Percentiles rank a stretch among this genome's conserved stretches.
Conservation (phyloP, 2,329 filamentous ascomycete species). For the Nigrospora oryzae region DNA sequence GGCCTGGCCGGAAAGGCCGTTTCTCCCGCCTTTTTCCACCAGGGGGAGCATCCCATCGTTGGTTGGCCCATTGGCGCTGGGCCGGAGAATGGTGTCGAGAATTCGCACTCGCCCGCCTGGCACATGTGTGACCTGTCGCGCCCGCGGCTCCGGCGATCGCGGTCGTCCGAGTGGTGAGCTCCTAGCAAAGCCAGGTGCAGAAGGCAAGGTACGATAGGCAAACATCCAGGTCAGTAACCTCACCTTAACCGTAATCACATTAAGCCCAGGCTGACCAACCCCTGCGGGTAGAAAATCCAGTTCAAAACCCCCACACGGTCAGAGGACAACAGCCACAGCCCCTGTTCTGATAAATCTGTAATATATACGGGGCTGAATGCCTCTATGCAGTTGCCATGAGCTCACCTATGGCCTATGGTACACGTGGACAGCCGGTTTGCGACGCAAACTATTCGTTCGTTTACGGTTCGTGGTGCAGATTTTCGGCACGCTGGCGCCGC, state of each 20-base stretch:
- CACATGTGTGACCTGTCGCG: constrained; percentile 1
- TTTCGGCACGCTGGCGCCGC: constrained; percentile 2
- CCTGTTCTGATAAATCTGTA: constrained; percentile 1
- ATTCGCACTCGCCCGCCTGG: constrained; percentile 18
- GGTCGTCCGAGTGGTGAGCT: not conserved
- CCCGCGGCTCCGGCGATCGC: not conserved
- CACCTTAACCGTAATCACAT: not conserved
- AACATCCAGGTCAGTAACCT: not conserved
- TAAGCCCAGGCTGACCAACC: not conserved
- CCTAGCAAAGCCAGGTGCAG: not conserved
- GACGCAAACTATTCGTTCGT: constrained; percentile 2
- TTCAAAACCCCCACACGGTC: not conserved
- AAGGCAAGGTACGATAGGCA: not conserved
- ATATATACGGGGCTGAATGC: constrained; percentile 6
- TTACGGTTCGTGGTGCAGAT: not conserved
- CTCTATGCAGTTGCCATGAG: constrained; percentile 5
- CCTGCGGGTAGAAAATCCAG: not conserved
- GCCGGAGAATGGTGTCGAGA: constrained; percentile 22
- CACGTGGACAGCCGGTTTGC: constrained; percentile 13
- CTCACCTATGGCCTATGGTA: constrained; percentile 15
- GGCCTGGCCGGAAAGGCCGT: not conserved
- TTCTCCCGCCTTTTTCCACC: not conserved
- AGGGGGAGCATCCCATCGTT: constrained; percentile 14
- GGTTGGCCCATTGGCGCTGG: constrained; percentile 33
- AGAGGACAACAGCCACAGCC: not conserved